Base-by-base conservation (phyloP, 352 stramenopile species). In the Phytopythium aichiense region DNA sequence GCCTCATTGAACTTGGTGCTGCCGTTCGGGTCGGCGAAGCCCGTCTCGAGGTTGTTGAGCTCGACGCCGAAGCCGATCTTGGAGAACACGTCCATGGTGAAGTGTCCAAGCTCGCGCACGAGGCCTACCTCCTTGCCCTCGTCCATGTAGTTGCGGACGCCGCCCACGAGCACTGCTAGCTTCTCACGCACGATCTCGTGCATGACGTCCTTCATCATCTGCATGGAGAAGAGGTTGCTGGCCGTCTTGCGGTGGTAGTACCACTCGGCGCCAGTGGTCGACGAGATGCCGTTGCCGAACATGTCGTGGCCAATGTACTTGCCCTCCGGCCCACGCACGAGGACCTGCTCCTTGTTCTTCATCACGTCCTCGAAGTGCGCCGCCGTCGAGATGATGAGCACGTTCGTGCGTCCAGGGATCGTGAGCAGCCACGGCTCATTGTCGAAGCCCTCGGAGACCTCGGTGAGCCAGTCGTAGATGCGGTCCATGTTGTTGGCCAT, bases 1-100 rank as follows among this genome's bases (percentile, higher is more conserved):
- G 28, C 57, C 52, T 78, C 67, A n/a, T 16, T 16, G 13, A 52
- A 52, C 28, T 30, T 30, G 28, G 28, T 30, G 28, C 28, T 30
- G 28, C 28, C 28, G 28, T 30, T 30, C 28, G 28, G 28, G 45
- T 71, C 25, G 16, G 66, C 73, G 53, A 73, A 76, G 28, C 28
- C 28, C 28, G 28, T 30, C 28, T 30, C 28, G 28, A 30, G 28
- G 28, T 30, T 30, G 28, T 30, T 5, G 63, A 65, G 25, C 52
- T 88, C 68, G 38, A 88, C 66, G 22, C 81, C 83, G 56, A 94
- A 92, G 37, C 68, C 83, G 43, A 94, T 84, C 25, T 84, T 66
- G 7, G 79, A 76, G 65, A 94, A 92, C 25, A 84, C 70, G 56
- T 91, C 65, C 28, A 30, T 30, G 28, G 28, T 30, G 28, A 30